Evolutionary conservation across 2,329 filamentous ascomycete genomes (phyloP), one percentile per base, ranked within the genome.

Genomic region (Blastomyces parvus): DNA sequence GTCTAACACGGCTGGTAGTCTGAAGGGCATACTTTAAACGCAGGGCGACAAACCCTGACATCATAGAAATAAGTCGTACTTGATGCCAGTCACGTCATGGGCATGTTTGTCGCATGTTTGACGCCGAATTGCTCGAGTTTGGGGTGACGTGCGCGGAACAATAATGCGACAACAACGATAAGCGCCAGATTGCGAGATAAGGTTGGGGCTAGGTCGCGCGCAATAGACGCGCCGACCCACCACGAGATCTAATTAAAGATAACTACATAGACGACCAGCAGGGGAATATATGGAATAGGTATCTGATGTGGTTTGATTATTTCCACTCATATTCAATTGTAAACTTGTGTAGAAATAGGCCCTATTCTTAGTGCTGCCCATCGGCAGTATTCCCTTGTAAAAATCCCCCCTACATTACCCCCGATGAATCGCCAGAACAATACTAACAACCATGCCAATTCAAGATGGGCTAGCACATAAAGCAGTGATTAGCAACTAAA

Each of bases 11-110:
- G 33, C 17, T n/a, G 33, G 25, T 46, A 38, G 25, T 61, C 50
- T 30, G 46, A 53, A 61, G 30, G 14, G 30, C 48, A 52, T 53
- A 36, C 44, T 61, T 61, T 36, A 13, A 42, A 30, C 17, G 44
- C 44, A 61, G 59, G 46, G 46, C 19, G 22, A 27, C 48, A 50
- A 53, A 42, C 59, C 59, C 59, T 52, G 46, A 40, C 59, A 61
- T 61, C 33, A 33, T 59, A 14, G 17, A 40, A 6, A n/a, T 44
- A 19, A 40, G 40, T 33, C 4, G 5, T 59, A 44, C 25, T 48
- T n/a, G 2, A 46, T 25, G 22, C 33, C 25, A 59, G 22, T 46
- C 40, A 48, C 27, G 57, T 46, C 40, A 36, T 36, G 22, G 33
- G 33, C 19, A 17, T 46, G 25, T 27, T 33, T 36, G 38, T 44